A percentile compares a stretch with the other conserved stretches of the same genome.
These are phyloP conservation scores for Chrysopogon serrulatus DNA, from an alignment of 176 grass and related monocot species.

Conservation along the genomic window DNA sequence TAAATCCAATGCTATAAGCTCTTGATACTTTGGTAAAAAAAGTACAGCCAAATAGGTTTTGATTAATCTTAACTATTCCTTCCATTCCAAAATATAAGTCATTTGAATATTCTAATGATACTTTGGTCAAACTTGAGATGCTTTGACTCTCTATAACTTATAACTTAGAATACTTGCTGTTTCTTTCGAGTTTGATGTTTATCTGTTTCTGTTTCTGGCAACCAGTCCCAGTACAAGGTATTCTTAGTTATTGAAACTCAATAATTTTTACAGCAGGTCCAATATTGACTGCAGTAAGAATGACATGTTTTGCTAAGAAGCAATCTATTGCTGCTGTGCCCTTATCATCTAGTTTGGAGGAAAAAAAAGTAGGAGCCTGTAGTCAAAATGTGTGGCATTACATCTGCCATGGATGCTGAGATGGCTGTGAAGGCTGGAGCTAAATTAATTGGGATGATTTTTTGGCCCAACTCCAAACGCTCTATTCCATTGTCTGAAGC, in stretches of 20 bases:
- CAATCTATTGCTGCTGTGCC: neutral
- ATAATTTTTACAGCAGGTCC: neutral
- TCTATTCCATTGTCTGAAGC: slow-evolving; percentile 53
- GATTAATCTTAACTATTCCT: neutral
- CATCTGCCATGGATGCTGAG: slow-evolving; percentile 74
- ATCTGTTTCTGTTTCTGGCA: neutral
- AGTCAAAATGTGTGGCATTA: slow-evolving; percentile 87
- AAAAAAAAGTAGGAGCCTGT: slow-evolving; percentile 33
- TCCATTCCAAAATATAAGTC: too few relatives aligned
- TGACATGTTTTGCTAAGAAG: neutral
- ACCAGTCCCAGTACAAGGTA: neutral
- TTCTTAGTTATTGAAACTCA: neutral
- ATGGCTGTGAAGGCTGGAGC: slow-evolving; percentile 59
- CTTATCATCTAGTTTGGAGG: neutral
- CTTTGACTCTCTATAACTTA: too few relatives aligned
- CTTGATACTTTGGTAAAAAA: neutral
- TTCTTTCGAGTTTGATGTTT: neutral
- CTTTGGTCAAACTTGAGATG: too few relatives aligned
- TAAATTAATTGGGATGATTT: slow-evolving; percentile 84
- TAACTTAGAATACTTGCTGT: neutral
- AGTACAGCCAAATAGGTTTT: neutral
- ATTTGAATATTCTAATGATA: too few relatives aligned
- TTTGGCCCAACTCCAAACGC: slow-evolving; percentile 79
- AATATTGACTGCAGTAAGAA: neutral
- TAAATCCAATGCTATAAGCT: neutral